Base-by-base conservation (phyloP, 2,329 filamentous ascomycete species). In the Alternaria sp. region DNA sequence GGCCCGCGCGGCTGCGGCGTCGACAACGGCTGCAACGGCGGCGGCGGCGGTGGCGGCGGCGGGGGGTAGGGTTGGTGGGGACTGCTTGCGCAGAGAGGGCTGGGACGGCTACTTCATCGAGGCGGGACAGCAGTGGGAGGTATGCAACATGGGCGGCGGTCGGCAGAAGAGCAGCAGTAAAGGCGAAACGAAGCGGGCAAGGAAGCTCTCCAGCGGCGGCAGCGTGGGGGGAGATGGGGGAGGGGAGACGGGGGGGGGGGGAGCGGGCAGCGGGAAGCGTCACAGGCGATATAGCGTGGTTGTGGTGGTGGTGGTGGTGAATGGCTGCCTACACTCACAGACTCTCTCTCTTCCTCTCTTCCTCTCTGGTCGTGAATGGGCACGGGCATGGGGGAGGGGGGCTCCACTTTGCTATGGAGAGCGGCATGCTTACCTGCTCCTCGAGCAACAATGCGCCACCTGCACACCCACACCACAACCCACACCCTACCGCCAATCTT, bases 61-160 rank as follows among this genome's bases (percentile, higher is more conserved):
- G 60, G 61, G 52, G 56, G 64, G 48, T n/a, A 54, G 48, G 33
- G 48, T 52, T 56, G 54, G 50, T 70, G 62, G 67, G 67, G 68
- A 69, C 65, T 72, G 68, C 71, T 68, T 69, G 70, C 69, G 66
- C 72, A 68, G 64, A 69, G 62, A 61, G 63, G 70, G 58, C 70
- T 72, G 75, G 69, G 65, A 74, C 65, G 73, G 74, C 71, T 75
- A 72, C 74, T 76, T 74, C 75, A 77, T 77, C 64, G 72, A 71
- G 67, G 70, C 69, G 69, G 61, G 67, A 62, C 60, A 66, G 44
- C 55, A 52, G 67, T 57, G 59, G 57, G 59, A 54, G 61, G 61
- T 51, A 63, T 61, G 66, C 63, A 48, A 54, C 69, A 69, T 69
- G 59, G 65, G 66, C 64, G 54, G 60, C 48, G 53, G 49, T 54